Conservation (phyloP, 2,329 filamentous ascomycete species). For the Trichocomaceae sp. region DNA sequence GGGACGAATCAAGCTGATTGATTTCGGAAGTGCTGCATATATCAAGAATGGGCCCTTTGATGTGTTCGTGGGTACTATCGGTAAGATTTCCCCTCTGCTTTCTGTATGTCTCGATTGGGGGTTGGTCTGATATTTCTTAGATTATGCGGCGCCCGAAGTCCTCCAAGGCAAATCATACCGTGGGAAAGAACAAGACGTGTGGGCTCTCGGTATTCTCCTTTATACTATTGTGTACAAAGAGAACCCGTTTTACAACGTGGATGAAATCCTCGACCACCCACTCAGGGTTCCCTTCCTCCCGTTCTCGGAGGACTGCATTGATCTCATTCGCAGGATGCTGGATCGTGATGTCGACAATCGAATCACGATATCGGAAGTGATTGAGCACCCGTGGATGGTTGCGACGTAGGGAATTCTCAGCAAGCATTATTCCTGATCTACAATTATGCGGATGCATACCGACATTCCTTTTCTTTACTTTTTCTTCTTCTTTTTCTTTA, state of each 20-base stretch:
- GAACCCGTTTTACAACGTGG: slow-evolving; percentile 97
- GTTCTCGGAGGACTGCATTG: slow-evolving; percentile 76
- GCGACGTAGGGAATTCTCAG: slow-evolving; percentile 15
- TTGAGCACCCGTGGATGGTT: slow-evolving; percentile 75
- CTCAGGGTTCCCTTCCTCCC: slow-evolving; percentile 69
- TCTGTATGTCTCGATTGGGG: neutral
- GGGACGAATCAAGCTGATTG: slow-evolving; percentile 91
- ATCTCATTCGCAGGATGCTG: slow-evolving; percentile 86
- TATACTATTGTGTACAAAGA: slow-evolving; percentile 99
- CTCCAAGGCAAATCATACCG: slow-evolving; percentile 85
- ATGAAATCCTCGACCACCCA: slow-evolving; percentile 98
- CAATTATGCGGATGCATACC: neutral
- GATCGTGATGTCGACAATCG: slow-evolving; percentile 78
- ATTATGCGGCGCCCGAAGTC: slow-evolving; percentile 98
- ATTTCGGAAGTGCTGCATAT: slow-evolving; percentile 96
- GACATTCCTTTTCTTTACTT: neutral
- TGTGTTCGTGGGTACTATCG: slow-evolving; percentile 97
- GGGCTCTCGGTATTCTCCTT: slow-evolving; percentile 91
- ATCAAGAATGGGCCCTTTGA: slow-evolving; percentile 98
- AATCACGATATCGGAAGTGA: slow-evolving; percentile 78
- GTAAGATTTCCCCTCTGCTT: slow-evolving; percentile 43
- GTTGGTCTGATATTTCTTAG: slow-evolving; percentile 42
- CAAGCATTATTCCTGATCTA: neutral
- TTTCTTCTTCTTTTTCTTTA: neutral
- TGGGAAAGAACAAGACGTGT: slow-evolving; percentile 96